Evolutionary conservation across 2,329 filamentous ascomycete species (phyloP).

Genomic region (Fusarium heterosporum): DNA sequence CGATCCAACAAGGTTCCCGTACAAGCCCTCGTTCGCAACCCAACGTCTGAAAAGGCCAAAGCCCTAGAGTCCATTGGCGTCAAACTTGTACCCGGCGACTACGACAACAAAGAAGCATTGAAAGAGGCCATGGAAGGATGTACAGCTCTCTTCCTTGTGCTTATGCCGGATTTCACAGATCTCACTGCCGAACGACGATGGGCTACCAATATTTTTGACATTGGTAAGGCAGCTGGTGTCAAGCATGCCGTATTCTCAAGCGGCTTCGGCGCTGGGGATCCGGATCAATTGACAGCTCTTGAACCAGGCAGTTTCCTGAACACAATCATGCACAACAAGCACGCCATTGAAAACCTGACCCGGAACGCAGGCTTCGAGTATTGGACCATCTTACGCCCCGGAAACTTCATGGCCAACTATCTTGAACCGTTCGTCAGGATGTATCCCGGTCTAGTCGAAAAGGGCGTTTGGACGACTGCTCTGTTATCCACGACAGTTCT

Average conservation of each 20-base stretch:
- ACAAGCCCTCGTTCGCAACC: slow-evolving; percentile 51
- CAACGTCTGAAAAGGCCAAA: slow-evolving; percentile 47
- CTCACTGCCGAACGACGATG: slow-evolving; percentile 46
- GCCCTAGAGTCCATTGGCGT: slow-evolving; percentile 50
- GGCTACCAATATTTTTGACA: slow-evolving; percentile 50
- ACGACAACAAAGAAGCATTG: slow-evolving; percentile 50
- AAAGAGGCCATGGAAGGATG: slow-evolving; percentile 48
- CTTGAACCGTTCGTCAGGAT: slow-evolving; percentile 55
- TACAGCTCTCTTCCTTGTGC: slow-evolving; percentile 51
- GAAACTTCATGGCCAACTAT: slow-evolving; percentile 65
- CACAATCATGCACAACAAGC: slow-evolving; percentile 54
- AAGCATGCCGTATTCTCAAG: slow-evolving; percentile 54
- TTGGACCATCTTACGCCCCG: slow-evolving; percentile 64
- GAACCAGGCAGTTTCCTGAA: slow-evolving; percentile 47
- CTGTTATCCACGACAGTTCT: slow-evolving; percentile 52
- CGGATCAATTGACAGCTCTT: slow-evolving; percentile 46
- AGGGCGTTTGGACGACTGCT: slow-evolving; percentile 54
- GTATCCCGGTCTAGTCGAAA: slow-evolving; percentile 55
- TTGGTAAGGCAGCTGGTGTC: slow-evolving; percentile 54
- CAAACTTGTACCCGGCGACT: slow-evolving; percentile 50
- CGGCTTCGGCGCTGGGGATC: slow-evolving; percentile 47
- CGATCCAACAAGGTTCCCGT: slow-evolving; percentile 49
- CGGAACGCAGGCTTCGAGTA: slow-evolving; percentile 52
- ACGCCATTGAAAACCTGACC: slow-evolving; percentile 55
- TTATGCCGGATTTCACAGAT: slow-evolving; percentile 51